Base-by-base conservation (phyloP, 257 asterid genomes). In the Nicotiana tomentosiformis region DNA sequence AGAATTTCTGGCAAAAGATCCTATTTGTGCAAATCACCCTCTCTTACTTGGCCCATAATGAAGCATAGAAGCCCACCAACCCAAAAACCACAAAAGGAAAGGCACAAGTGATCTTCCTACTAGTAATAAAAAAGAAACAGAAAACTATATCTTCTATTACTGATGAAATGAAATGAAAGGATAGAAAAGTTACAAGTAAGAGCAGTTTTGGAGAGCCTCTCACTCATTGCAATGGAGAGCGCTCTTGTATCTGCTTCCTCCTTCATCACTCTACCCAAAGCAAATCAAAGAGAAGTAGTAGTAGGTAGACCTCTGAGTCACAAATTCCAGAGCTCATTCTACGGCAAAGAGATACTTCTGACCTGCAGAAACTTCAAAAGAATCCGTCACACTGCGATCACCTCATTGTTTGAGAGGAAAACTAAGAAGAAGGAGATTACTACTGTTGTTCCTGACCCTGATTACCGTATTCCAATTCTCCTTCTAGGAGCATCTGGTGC, bases 361-460 rank as follows among this genome's bases (percentile, higher is more conserved):
- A 83, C 81, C 51, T 43, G 3, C 46, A 90, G 86, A 78, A 85
- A 74, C 53, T 6, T 57, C 58, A 78, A 83, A 14, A 81, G 60
- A 85, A 84, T 90, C 82, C 87, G 87, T 80, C 65, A 88, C 74
- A 17, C 77, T 68, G 80, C 2, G 12, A 43, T 95, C 80, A 69
- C 93, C 78, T 91, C 97, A 29, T 77, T 86, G 97, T 97, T 95
- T 83, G 77, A 95, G 53, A 88, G 89, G 89, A 89, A 90, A 82
- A 86, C 77, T 39, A 76, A 79, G 88, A 88, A 85, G 89, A 87
- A 86, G 62, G 80, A 74, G 82, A 89, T 86, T 82, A 87, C 87
- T 93, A 94, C 91, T 10, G 81, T 93, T 77, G 87, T 96, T 82
- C 98, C 99, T 7, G 98, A 93, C 53, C 97, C 99, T 3, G 98